Conservation (phyloP, 2,329 filamentous ascomycete genomes). For the Byssochlamys sp. region DNA sequence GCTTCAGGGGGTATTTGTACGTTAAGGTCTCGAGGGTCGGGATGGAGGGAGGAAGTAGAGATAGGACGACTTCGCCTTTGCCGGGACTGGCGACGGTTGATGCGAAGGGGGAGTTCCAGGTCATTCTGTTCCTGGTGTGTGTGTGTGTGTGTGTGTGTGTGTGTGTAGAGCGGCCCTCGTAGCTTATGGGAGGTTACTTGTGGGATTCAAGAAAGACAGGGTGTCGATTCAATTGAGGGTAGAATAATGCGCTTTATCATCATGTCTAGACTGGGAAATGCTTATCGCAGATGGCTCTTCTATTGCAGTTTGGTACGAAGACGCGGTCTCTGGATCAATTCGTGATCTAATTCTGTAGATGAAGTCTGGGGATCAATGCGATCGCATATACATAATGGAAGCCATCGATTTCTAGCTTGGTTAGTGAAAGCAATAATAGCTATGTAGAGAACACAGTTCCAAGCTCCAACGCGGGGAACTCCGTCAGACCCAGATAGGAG, state of each 20-base stretch:
- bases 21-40: constrained; percentile 65
- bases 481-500: not conserved
- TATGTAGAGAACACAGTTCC: not conserved
- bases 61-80: constrained; percentile 65
- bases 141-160: not conserved
- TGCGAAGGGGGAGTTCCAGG: constrained; percentile 60
- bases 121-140: constrained; percentile 15
- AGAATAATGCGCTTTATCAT: not conserved
- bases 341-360: not conserved
- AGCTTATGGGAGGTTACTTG: not conserved
- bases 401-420: not conserved
- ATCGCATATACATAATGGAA: not conserved
- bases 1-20: constrained; percentile 90
- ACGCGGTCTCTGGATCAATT: not conserved
- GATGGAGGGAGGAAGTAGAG: constrained; percentile 59
- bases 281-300: not conserved
- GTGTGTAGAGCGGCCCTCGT: not conserved
- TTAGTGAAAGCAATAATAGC: not conserved
- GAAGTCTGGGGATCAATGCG: not conserved
- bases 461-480: not conserved
- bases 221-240: not conserved
- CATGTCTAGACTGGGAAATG: not conserved
- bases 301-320: not conserved
- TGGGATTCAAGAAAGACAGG: not conserved
- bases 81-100: constrained; percentile 65